phyloP scores from a whole-genome alignment of 176 grass and related monocot species.

The Cymbopogon citratus region DNA sequence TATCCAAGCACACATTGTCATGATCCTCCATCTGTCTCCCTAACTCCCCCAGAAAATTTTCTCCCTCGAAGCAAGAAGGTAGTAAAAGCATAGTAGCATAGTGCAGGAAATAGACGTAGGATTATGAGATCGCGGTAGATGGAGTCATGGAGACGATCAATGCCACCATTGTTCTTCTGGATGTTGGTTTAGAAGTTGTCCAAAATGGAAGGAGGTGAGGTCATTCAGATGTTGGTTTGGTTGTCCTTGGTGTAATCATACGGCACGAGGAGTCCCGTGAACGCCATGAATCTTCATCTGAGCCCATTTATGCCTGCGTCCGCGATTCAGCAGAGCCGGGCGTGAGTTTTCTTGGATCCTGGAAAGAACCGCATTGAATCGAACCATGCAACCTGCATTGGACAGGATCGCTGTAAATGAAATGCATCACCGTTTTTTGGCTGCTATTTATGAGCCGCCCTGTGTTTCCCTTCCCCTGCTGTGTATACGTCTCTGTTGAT shows the following conservation, averaged over 20 bases:
- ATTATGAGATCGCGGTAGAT: neutral
- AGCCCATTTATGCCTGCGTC: conserved; percentile 7
- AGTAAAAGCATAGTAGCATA: conserved; percentile 41
- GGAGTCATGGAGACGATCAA: conserved; percentile 6
- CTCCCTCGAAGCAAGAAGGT: conserved; percentile 19
- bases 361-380: conserved; percentile 36
- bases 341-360: conserved; percentile 34
- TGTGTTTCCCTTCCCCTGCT: neutral
- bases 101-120: conserved; percentile 49
- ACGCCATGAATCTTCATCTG: conserved; percentile 18
- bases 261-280: conserved; percentile 38
- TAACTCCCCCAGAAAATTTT: neutral
- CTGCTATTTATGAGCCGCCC: conserved; percentile 24
- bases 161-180: neutral
- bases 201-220: conserved; percentile 22
- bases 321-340: conserved; percentile 1
- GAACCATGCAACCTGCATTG: conserved; percentile 25
- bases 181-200: conserved; percentile 3
- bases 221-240: neutral
- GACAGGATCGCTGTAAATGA: conserved; percentile 34
- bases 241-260: conserved; percentile 17
- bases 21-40: neutral
- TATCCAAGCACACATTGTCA: conserved; percentile 86
- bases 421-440: neutral
- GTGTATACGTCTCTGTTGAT: neutral